Conservation (phyloP, 2,329 filamentous ascomycete species). For the Aspergillus tamarii region DNA sequence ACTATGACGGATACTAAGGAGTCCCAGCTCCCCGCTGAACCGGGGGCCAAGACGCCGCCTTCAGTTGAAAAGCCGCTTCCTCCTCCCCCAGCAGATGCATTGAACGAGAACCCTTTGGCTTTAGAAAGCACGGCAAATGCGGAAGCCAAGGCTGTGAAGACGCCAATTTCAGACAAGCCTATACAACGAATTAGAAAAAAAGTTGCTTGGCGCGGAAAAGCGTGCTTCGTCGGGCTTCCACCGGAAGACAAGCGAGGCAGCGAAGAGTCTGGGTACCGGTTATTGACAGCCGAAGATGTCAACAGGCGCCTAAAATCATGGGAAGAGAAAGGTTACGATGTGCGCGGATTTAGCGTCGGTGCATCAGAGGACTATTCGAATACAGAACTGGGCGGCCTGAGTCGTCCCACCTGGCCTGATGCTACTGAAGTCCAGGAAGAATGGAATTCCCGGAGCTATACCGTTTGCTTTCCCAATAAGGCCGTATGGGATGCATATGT, state of each 20-base stretch:
- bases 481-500: conserved; percentile 77
- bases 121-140: conserved; percentile 16
- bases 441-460: conserved; percentile 33
- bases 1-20: conserved; percentile 39
- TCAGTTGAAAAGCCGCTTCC: conserved; percentile 47
- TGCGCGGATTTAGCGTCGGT: conserved; percentile 44
- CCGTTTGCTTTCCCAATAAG: conserved; percentile 49
- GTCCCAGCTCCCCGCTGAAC: conserved; percentile 24
- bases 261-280: conserved; percentile 37
- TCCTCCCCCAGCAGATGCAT: conserved; percentile 34
- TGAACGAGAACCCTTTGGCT: conserved; percentile 11
- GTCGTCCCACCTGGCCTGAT: conserved; percentile 48
- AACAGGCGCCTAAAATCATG: conserved; percentile 43
- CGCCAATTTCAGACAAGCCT: conserved; percentile 20
- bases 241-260: conserved; percentile 68
- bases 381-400: conserved; percentile 44
- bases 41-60: conserved; percentile 25
- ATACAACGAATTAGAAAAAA: conserved; percentile 63
- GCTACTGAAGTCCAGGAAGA: conserved; percentile 41
- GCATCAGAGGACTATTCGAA: conserved; percentile 31
- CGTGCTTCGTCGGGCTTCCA: conserved; percentile 71
- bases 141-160: conserved; percentile 18
- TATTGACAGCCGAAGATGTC: conserved; percentile 45
- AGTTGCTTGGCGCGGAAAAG: conserved; percentile 74
- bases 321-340: conserved; percentile 48